Base-by-base conservation (phyloP, 331 rosid species). In the Dryas integrifolia region DNA sequence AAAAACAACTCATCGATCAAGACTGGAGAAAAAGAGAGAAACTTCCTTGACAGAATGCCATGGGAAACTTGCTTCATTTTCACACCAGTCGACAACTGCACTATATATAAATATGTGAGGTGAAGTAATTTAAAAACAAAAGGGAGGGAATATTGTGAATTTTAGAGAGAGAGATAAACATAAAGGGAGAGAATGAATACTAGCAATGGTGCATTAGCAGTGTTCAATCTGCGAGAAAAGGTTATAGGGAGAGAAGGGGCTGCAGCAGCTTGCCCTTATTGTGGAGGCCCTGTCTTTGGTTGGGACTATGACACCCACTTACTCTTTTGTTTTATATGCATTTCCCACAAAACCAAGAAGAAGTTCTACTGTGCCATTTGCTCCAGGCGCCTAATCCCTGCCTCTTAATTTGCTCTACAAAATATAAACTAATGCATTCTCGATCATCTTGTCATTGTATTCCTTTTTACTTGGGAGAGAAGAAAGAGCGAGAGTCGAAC, bases 251-350 rank as follows among this genome's bases (percentile, higher is more conserved):
- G 62, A 0, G 5, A 21, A 35, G 82, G 85, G 4, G 76, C 64
- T 3, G 78, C 72, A 38, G 1, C 75, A 9, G 58, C 65, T 1
- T 81, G 85, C 56, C 82, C 85, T 3, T 81, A 72, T 38, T 81
- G 85, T 38, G 85, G 72, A 68, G 85, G 85, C 3, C 82, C 80
- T 0, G 80, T 82, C 40, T 16, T 77, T 24, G 85, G 56, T 3
- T 82, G 77, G 77, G 70, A 73, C 5, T 77, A 26, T 9, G 80
- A 77, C 39, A 55, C 80, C 0, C 74, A 73, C 38, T 2, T 82
- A 30, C 16, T 82, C 16, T 13, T 77, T 30, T 82, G 74, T 41
- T 82, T 67, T 46, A 64, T 77, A 0, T 45, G 67, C 9, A 74
- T 82, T 64, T 74, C 77, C 30, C 85, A 73, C 39, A 82, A 82